Evolutionary conservation across 148 eudicot species (phyloP).

Genomic region (Tetragonia tetragonoides): DNA sequence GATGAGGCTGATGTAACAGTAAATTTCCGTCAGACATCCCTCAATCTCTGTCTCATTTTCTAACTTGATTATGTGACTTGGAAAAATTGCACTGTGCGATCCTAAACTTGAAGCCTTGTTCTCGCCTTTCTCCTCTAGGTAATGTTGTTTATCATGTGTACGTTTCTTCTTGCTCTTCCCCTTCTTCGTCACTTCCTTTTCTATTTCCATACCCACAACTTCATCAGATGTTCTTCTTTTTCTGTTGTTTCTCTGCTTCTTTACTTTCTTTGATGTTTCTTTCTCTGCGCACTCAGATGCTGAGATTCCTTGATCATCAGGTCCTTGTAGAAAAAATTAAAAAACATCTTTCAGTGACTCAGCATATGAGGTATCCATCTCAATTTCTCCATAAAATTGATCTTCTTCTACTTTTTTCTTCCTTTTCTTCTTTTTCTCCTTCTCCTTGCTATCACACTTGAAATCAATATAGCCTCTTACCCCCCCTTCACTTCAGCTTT

Average conservation of each 20-base stretch:
- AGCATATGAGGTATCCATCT: not conserved
- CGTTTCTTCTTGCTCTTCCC: conserved; percentile 18
- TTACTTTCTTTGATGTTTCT: conserved; percentile 18
- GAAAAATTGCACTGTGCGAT: not conserved
- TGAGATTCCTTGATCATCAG: conserved; percentile 2
- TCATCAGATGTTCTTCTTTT: conserved; percentile 1
- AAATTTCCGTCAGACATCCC: not conserved
- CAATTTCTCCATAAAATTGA: not conserved
- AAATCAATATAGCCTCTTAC: not conserved
- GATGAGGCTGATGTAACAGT: not conserved
- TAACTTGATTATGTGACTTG: not conserved
- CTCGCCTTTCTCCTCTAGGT: conserved; percentile 2
- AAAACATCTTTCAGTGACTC: not conserved
- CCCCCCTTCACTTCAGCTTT: conserved; percentile 3
- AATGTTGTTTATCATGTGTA: conserved; percentile 1
- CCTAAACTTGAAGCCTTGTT: not conserved
- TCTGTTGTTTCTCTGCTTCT: conserved; percentile 8
- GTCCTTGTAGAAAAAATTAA: conserved; percentile 1
- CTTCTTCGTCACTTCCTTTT: conserved; percentile 13
- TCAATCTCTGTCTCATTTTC: conserved; percentile 9
- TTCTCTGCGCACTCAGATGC: not conserved
- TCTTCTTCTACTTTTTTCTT: not conserved
- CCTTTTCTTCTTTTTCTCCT: conserved; percentile 5
- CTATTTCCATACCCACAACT: conserved; percentile 6
- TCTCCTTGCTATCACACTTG: not conserved